Evolutionary conservation across 768 basidiomycete genomes (phyloP), one percentile per base, ranked within the genome.

Genomic region (Russula compacta): DNA sequence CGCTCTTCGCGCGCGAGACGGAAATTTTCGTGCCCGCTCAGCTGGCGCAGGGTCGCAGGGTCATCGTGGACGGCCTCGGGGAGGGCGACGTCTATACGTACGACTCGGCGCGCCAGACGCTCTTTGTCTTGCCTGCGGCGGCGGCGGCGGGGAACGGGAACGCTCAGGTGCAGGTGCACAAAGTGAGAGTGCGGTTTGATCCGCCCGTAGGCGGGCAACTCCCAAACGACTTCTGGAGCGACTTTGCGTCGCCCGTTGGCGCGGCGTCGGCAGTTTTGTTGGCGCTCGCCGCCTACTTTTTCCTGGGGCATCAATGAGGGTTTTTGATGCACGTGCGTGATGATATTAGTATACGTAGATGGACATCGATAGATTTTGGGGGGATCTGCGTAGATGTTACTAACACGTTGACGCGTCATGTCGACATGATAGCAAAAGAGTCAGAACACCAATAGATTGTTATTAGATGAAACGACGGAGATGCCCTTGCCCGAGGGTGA

Each of bases 21-120:
- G 90, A 93, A 73, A 83, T 95, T 35, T 95, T 85, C 73, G 65
- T 92, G 7, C 91, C 92, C 0, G 79, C 82, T 0, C 69, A 79
- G 63, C 74, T 92, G 40, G 77, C 83, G 1, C 79, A 78, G 17
- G 81, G 79, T 0, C 75, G 86, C 58, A 77, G 78, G 61, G 69
- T 94, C 15, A 67, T 82, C 15, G 79, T 93, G 0, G 71, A 76
- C 32, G 85, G 87, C 0, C 76, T 88, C 2, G 73, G 71, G 17
- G 63, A 75, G 4, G 77, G 73, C 0, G 85, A 87, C 60, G 69
- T 67, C 21, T 85, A 82, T 69, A 56, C 64, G 4, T 82, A 91
- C 71, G 87, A 92, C 64, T 79, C 79, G 67, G 69, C 71, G 33
- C 76, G 81, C 39, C 92, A 94, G 72, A 92, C 92, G 1, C 73